Conservation (phyloP, 306 rosid genomes). For the Arachis stenosperma region DNA sequence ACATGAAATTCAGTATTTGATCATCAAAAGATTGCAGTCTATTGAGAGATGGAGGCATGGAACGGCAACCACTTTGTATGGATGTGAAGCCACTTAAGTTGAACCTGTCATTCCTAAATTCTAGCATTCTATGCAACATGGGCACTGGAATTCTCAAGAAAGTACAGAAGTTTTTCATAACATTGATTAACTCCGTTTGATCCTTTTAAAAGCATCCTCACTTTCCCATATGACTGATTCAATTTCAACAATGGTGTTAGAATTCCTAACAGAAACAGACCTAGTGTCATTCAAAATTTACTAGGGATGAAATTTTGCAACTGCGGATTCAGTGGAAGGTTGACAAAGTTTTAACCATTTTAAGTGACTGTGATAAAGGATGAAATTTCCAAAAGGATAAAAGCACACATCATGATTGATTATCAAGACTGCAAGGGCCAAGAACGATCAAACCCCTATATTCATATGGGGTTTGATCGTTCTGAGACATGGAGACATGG, state of each 20-base stretch:
- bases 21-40: background rate
- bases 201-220: background rate
- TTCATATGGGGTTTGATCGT: too few species aligned
- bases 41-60: background rate
- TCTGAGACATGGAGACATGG: too few species aligned
- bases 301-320: background rate
- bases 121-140: background rate
- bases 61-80: background rate
- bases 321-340: constrained; percentile 5
- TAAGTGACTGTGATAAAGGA: background rate
- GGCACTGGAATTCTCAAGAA: background rate
- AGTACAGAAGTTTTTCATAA: background rate
- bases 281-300: too few species aligned
- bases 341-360: constrained; percentile 11
- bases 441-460: constrained; percentile 16
- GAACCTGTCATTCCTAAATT: background rate
- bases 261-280: background rate
- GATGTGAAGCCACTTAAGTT: background rate
- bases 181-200: background rate
- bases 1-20: background rate
- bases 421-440: constrained; percentile 1
- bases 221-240: background rate
- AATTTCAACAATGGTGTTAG: constrained; percentile 2
- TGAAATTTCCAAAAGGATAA: constrained; percentile 5
- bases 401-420: background rate